Evolutionary conservation across 1,284 basidiomycete genomes (phyloP).

Genomic region (Tilletia walkeri): DNA sequence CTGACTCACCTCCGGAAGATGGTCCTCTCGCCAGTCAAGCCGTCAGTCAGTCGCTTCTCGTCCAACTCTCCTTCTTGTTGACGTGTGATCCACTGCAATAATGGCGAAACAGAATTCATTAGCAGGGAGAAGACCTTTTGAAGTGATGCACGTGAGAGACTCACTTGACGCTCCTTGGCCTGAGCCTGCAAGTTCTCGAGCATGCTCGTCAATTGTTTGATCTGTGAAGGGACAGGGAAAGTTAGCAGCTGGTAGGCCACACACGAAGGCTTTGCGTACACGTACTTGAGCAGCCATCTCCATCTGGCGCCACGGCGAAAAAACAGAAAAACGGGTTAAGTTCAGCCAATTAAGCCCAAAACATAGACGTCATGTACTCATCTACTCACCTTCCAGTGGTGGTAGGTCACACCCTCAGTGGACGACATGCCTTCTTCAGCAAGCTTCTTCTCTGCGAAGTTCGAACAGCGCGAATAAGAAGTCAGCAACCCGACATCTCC

Average conservation of each 20-base stretch:
- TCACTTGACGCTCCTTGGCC: slow-evolving; percentile 48
- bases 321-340: not conserved
- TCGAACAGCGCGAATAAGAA: not conserved
- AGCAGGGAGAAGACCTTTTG: too few species aligned
- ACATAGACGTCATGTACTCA: not conserved
- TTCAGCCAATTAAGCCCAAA: not conserved
- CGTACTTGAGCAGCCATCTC: slow-evolving; percentile 32
- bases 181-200: slow-evolving; percentile 55
- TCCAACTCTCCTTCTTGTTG: slow-evolving; percentile 57
- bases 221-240: slow-evolving; percentile 26
- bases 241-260: not conserved
- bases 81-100: slow-evolving; percentile 49
- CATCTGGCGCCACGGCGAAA: slow-evolving; percentile 25
- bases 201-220: slow-evolving; percentile 46
- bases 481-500: not conserved
- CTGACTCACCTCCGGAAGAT: slow-evolving; percentile 47
- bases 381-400: slow-evolving; percentile 31
- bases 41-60: slow-evolving; percentile 54
- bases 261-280: not conserved
- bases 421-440: slow-evolving; percentile 51
- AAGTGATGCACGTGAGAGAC: too few species aligned
- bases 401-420: slow-evolving; percentile 48
- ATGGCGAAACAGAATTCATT: too few species aligned
- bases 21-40: slow-evolving; percentile 54
- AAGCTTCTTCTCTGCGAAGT: slow-evolving; percentile 36